phyloP scores from a whole-genome alignment of 108 stramenopile genomes.

The Craspedostauros australis region DNA sequence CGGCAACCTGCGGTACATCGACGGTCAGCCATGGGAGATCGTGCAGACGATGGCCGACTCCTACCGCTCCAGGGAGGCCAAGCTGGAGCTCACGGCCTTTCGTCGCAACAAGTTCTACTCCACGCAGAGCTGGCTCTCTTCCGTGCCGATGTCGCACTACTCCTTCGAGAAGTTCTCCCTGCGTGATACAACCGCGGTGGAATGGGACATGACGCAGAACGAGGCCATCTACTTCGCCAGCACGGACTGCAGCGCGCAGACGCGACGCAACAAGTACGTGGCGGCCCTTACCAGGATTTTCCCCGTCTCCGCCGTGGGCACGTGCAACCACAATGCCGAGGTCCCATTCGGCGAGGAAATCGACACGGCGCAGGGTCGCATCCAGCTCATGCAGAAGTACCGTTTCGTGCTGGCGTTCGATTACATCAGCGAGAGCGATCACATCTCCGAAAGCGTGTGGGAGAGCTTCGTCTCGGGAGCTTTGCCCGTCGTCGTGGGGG shows the following conservation, averaged over 20 bases:
- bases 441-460: slow-evolving; percentile 68
- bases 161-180: slow-evolving; percentile 15
- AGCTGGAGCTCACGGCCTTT: slow-evolving; percentile 29
- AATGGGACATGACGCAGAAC: slow-evolving; percentile 21
- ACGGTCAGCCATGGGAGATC: slow-evolving; percentile 32
- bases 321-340: slow-evolving; percentile 36
- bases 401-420: slow-evolving; percentile 65
- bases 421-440: slow-evolving; percentile 39
- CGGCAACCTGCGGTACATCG: slow-evolving; percentile 9
- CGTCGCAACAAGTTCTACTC: slow-evolving; percentile 30
- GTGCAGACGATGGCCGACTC: slow-evolving; percentile 11
- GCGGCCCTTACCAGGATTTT: slow-evolving; percentile 12
- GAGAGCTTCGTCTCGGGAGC: slow-evolving; percentile 52
- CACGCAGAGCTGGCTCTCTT: slow-evolving; percentile 32
- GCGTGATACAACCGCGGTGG: slow-evolving; percentile 19
- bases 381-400: slow-evolving; percentile 39
- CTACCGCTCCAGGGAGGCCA: not conserved
- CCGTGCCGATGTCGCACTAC: slow-evolving; percentile 28
- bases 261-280: slow-evolving; percentile 28
- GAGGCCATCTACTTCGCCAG: slow-evolving; percentile 31
- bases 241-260: slow-evolving; percentile 13
- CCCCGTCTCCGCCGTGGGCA: slow-evolving; percentile 20
- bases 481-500: slow-evolving; percentile 61
- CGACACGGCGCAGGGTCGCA: slow-evolving; percentile 24
- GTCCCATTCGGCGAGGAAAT: slow-evolving; percentile 26